Base-by-base conservation (phyloP, 352 stramenopile species). In the Thalassiosira sp. region DNA sequence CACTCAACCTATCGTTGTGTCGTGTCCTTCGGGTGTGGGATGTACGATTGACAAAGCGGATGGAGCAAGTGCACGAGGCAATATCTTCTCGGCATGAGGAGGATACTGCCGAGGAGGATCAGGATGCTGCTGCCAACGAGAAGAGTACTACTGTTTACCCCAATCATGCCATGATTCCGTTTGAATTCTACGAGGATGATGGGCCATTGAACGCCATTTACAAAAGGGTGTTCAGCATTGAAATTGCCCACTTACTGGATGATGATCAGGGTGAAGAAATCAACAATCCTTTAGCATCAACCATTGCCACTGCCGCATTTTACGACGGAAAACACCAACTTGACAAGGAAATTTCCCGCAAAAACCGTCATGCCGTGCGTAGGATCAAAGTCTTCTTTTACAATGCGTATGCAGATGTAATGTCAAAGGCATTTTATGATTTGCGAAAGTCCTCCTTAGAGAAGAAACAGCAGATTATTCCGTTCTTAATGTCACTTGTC, bases 371-470 rank as follows among this genome's bases (percentile, higher is more conserved):
- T 40, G 10, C 35, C 15, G 59, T 76, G 10, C 59, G 59, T 45
- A 67, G 75, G 31, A 64, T 81, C 5, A 35, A 45, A 1, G 59
- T 85, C 5, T 85, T 81, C 40, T 85, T 85, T 49, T 88, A 88
- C 53, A 72, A 76, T 27, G 42, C 37, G 11, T 88, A 85, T 58
- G 80, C 80, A 0, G 35, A 76, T 2, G 60, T 24, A 15, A 60
- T 88, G 57, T 18, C 65, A 37, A 31, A 6, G 22, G 42, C 76
- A 8, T n/a, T 88, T 24, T n/a, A n/a, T 5, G 27, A 72, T 15
- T 0, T 65, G 18, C 28, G 35, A 15, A 37, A 57, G 5, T 11
- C 33, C 27, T 37, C 16, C 42, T 18, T 27, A 15, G 35, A 62
- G 10, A 68, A 63, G 28, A 71, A 51, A n/a, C n/a, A n/a, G 33